phyloP scores from a whole-genome alignment of 768 basidiomycete species.

The Suillus subaureus region DNA sequence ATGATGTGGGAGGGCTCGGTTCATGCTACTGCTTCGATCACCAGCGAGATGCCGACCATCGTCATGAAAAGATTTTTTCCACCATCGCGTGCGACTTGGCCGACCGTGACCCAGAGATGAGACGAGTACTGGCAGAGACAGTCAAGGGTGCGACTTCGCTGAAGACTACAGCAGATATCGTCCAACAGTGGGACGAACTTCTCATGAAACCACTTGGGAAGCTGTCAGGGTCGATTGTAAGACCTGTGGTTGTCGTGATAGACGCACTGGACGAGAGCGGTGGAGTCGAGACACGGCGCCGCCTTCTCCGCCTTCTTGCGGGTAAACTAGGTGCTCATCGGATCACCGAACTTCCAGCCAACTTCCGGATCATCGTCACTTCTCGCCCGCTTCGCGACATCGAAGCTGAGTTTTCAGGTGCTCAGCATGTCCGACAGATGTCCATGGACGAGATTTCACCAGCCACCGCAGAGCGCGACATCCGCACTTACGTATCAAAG shows the following conservation, averaged over 20 bases:
- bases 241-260: conserved; percentile 27
- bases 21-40: conserved; percentile 6
- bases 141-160: not conserved
- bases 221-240: conserved; percentile 10
- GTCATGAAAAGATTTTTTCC: conserved; percentile 14
- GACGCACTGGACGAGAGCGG: conserved; percentile 25
- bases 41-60: conserved; percentile 9
- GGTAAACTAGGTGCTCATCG: not conserved
- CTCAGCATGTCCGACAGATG: not conserved
- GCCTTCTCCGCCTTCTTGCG: conserved; percentile 15
- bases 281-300: not conserved
- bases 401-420: too few species aligned
- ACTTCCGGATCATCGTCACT: conserved; percentile 11
- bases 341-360: conserved; percentile 6
- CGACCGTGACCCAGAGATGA: not conserved
- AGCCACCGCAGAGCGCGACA: not conserved
- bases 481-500: not conserved
- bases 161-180: not conserved
- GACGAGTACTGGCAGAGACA: not conserved
- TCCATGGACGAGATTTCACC: not conserved
- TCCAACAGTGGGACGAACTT: conserved; percentile 19
- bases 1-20: not conserved
- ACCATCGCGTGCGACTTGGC: conserved; percentile 13
- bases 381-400: not conserved
- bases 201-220: conserved; percentile 13